These are phyloP conservation scores for Pleurotus tuoliensis DNA, from an alignment of 768 basidiomycete species.

Conservation along the genomic window DNA sequence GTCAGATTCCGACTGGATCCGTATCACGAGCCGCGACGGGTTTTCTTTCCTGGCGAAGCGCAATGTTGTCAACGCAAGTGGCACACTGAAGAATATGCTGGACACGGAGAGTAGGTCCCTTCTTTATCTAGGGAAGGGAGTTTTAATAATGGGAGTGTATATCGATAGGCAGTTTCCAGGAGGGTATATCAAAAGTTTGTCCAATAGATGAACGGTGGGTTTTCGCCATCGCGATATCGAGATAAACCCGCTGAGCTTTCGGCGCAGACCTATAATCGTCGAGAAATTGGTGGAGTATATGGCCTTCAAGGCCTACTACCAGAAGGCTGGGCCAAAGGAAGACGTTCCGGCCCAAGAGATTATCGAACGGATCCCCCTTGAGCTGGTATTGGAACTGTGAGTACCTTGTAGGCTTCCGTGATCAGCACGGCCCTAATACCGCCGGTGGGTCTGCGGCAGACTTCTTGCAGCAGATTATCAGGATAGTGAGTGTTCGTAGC, in stretches of 20 bases:
- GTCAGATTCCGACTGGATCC: slow-evolving; percentile 60
- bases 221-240: not conserved
- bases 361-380: slow-evolving; percentile 77
- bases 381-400: slow-evolving; percentile 86
- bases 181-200: slow-evolving; percentile 69
- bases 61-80: slow-evolving; percentile 73
- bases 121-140: too few relatives aligned
- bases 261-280: slow-evolving; percentile 40
- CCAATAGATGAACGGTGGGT: slow-evolving; percentile 67
- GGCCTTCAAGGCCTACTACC: slow-evolving; percentile 77
- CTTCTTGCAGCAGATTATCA: slow-evolving; percentile 12
- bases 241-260: not conserved
- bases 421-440: not conserved
- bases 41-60: slow-evolving; percentile 77
- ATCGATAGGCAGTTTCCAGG: slow-evolving; percentile 62
- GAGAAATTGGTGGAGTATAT: slow-evolving; percentile 92
- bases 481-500: slow-evolving; percentile 3
- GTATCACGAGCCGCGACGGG: slow-evolving; percentile 73
- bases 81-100: slow-evolving; percentile 79
- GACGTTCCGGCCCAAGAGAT: slow-evolving; percentile 77
- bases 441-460: not conserved
- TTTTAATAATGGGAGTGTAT: not conserved
- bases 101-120: slow-evolving; percentile 57
- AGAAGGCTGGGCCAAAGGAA: slow-evolving; percentile 65
- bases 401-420: slow-evolving; percentile 25